Evolutionary conservation across 345 rosid species (phyloP), one percentile per base, ranked within the genome.

Genomic region (Salix purpurea): DNA sequence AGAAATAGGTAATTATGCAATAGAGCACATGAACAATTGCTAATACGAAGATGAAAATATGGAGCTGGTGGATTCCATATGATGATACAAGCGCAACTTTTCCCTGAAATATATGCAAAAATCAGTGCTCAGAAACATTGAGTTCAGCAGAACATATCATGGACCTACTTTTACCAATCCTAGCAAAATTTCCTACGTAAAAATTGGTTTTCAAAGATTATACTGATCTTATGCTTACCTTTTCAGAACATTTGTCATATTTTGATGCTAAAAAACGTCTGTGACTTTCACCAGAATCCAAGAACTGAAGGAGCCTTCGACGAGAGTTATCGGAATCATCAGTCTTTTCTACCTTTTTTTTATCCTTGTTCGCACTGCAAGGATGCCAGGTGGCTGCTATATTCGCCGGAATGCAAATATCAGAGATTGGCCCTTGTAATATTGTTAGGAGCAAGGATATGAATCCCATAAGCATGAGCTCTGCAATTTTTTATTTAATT

Each of bases 51-150:
- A 96, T 92, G 87, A 96, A 93, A 62, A 90, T 84, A 76, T 96
- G 99, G 18, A 96, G 95, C 84, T 94, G 98, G 69, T 96, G 95
- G 74, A 94, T 86, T 0, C 97, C 99, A 32, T 90, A 93, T 4
- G 90, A 56, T 4, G 99, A 88, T 54, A 90, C 90, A 77, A 96
- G 87, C 34, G 98, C 84, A 21, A 94, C 97, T 86, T 91, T 85
- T 0, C 94, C 97, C 98, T 91, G 94, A 70, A 70, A 77, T 19
- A 28, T 40, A 28, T 19, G 30, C 61, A 77, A 68, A 32, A 56
- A 71, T 13, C 18, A 16, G 0, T 36, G 19, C 36, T 73, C 19
- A 26, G 8, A 74, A 64, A 36, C 44, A 65, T 65, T 4, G 39
- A 65, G 68, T 4, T 65, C 37, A 16, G 16, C 5, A 56, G 28